Evolutionary conservation across 371 early-diverging fungal species (phyloP).

Genomic region (Smittium mucronatum): DNA sequence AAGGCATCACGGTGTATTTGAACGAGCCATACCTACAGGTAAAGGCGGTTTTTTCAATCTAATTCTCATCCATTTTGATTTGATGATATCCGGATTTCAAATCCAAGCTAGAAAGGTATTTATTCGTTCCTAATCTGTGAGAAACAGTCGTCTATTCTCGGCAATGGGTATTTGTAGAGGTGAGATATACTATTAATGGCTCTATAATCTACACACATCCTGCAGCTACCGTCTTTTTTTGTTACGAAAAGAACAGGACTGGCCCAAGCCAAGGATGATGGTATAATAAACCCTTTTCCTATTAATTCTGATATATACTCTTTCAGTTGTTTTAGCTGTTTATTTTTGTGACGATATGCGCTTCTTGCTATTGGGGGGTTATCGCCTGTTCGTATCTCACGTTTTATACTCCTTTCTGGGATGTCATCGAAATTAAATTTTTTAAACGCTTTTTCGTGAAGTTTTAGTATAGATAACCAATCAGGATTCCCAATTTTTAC

Average conservation of each 20-base stretch:
- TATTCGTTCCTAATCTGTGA: no score
- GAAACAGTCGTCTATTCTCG: constrained; percentile 11
- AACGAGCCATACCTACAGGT: no score
- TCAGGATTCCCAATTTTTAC: neutral
- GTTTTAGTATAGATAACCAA: neutral
- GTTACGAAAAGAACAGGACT: neutral
- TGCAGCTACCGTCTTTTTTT: neutral
- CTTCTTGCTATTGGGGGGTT: neutral
- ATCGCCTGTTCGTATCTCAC: neutral
- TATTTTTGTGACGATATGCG: neutral
- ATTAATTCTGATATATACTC: neutral
- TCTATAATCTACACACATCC: neutral
- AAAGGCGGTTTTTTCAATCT: no score
- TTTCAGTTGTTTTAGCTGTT: constrained; percentile 6
- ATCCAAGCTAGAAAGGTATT: no score
- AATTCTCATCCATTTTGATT: no score
- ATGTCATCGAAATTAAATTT: neutral
- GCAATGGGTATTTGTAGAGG: constrained; percentile 19
- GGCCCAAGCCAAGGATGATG: neutral
- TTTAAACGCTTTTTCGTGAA: neutral
- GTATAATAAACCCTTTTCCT: neutral
- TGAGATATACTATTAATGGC: constrained; percentile 1
- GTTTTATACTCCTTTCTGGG: constrained; percentile 3
- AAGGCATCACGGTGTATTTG: no score
- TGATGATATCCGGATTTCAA: no score